phyloP scores from a whole-genome alignment of 2,329 filamentous ascomycete species.

The Ophidiomyces ophidiicola region DNA sequence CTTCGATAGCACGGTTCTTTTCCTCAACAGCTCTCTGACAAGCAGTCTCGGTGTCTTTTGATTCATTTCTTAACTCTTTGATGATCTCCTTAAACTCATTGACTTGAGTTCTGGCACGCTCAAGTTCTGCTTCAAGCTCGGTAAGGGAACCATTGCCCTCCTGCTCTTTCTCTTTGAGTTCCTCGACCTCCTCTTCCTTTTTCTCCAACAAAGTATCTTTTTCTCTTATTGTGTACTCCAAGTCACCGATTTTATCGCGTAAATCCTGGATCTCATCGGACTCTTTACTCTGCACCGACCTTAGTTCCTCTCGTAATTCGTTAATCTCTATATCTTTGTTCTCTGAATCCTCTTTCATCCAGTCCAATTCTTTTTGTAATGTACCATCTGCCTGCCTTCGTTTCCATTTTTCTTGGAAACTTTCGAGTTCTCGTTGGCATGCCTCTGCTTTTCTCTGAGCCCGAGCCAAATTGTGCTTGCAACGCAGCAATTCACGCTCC shows the following conservation, averaged over 20 bases:
- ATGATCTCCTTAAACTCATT: slow-evolving; percentile 35
- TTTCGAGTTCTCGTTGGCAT: slow-evolving; percentile 68
- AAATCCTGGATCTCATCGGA: slow-evolving; percentile 52
- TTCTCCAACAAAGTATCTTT: slow-evolving; percentile 63
- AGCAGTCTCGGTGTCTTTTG: slow-evolving; percentile 35
- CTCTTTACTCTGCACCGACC: slow-evolving; percentile 44
- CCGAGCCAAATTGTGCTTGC: slow-evolving; percentile 68
- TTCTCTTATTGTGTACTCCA: slow-evolving; percentile 62
- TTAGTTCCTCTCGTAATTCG: slow-evolving; percentile 41
- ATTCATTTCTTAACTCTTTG: slow-evolving; percentile 27
- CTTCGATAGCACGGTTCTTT: slow-evolving; percentile 40
- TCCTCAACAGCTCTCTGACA: slow-evolving; percentile 40
- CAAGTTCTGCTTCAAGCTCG: slow-evolving; percentile 40
- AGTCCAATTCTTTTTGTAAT: slow-evolving; percentile 49
- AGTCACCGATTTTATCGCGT: slow-evolving; percentile 60
- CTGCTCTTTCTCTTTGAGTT: slow-evolving; percentile 42
- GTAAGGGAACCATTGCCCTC: slow-evolving; percentile 33
- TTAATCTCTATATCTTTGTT: slow-evolving; percentile 35
- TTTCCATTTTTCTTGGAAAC: slow-evolving; percentile 71
- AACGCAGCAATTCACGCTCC: slow-evolving; percentile 72
- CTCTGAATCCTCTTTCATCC: slow-evolving; percentile 39
- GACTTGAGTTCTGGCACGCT: slow-evolving; percentile 34
- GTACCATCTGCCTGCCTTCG: slow-evolving; percentile 60
- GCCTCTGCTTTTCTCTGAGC: slow-evolving; percentile 79
- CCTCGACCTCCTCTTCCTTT: slow-evolving; percentile 62